Evolutionary conservation across 2,329 filamentous ascomycete genomes (phyloP).

Genomic region (Alternaria gaisen): DNA sequence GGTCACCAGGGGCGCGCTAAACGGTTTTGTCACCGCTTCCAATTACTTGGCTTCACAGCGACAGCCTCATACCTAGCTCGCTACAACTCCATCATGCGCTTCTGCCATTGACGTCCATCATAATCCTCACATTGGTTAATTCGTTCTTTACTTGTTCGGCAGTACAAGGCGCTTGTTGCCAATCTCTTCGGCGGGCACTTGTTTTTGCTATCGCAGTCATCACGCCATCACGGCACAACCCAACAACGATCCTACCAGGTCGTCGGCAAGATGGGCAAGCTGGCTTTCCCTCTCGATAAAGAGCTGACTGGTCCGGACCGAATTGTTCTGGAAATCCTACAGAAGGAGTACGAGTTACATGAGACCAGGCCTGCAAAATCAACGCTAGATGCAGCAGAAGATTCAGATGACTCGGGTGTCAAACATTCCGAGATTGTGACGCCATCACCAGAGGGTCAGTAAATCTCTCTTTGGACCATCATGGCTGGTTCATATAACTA

Average conservation of each 20-base stretch:
- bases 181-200: background rate
- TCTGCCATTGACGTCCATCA: background rate
- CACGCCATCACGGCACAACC: background rate
- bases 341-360: constrained; percentile 39
- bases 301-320: constrained; percentile 44
- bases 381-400: constrained; percentile 25
- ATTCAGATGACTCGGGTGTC: constrained; percentile 34
- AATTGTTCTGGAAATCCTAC: constrained; percentile 40
- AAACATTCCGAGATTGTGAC: constrained; percentile 42
- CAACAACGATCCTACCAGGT: constrained; percentile 8
- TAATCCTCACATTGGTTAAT: background rate
- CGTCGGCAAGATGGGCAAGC: constrained; percentile 35
- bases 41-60: constrained; percentile 8
- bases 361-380: constrained; percentile 9
- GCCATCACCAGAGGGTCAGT: constrained; percentile 42
- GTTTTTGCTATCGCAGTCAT: background rate
- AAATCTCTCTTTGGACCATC: background rate
- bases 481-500: background rate
- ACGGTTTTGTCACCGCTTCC: constrained; percentile 12
- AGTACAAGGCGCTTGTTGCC: background rate
- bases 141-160: background rate
- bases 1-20: constrained; percentile 17
- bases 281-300: constrained; percentile 42
- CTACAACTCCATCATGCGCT: background rate
- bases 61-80: background rate